Conservation (phyloP, 768 basidiomycete genomes). For the Mycena olivaceomarginata region DNA sequence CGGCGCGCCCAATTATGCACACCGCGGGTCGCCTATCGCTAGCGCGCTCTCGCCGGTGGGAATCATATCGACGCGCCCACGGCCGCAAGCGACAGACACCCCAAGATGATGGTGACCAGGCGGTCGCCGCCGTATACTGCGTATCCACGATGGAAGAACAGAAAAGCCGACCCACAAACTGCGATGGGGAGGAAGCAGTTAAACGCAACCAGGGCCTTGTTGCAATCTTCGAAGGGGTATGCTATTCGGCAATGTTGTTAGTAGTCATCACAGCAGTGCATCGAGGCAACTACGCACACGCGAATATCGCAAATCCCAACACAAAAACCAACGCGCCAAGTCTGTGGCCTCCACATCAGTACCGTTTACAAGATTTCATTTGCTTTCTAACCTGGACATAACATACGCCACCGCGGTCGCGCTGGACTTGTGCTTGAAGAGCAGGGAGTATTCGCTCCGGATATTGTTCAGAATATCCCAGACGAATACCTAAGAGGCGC, state of each 20-base stretch:
- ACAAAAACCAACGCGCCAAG: slow-evolving; percentile 39
- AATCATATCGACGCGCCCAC: slow-evolving; percentile 50
- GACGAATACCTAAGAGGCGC: slow-evolving; percentile 43
- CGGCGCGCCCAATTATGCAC: slow-evolving; percentile 47
- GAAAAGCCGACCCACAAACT: slow-evolving; percentile 47
- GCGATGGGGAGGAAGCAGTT: slow-evolving; percentile 47
- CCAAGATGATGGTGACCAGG: slow-evolving; percentile 49
- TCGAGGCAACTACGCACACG: slow-evolving; percentile 39
- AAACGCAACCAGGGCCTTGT: slow-evolving; percentile 3
- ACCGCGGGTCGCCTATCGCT: slow-evolving; percentile 48
- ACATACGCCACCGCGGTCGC: slow-evolving; percentile 49
- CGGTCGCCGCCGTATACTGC: slow-evolving; percentile 50
- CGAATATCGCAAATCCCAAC: slow-evolving; percentile 41
- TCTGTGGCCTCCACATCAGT: slow-evolving; percentile 21
- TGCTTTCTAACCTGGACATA: slow-evolving; percentile 25
- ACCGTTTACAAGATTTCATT: background rate
- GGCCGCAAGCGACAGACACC: slow-evolving; percentile 54
- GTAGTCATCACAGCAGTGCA: background rate
- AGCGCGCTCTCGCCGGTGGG: slow-evolving; percentile 47
- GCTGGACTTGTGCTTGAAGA: slow-evolving; percentile 43
- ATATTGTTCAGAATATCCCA: slow-evolving; percentile 56
- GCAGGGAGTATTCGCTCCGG: slow-evolving; percentile 46
- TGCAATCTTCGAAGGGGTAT: slow-evolving; percentile 24
- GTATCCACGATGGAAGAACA: slow-evolving; percentile 54
- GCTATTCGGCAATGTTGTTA: background rate